phyloP scores from a whole-genome alignment of 495 filamentous ascomycete genomes.

The Lentithecium fluviatile region DNA sequence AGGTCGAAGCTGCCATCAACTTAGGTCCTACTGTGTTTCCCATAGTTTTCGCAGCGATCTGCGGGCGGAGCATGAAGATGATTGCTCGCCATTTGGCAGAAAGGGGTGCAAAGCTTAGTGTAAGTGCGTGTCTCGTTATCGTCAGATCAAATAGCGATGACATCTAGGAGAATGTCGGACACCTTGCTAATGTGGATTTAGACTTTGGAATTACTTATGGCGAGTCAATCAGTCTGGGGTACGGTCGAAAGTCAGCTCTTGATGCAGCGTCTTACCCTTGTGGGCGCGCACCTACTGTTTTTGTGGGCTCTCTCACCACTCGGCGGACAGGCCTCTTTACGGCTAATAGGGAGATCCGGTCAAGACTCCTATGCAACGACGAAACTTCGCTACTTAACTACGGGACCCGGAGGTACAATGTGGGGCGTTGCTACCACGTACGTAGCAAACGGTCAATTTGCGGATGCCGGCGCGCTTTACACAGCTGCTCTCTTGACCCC shows the following conservation, averaged over 20 bases:
- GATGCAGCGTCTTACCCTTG: constrained; percentile 30
- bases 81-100: constrained; percentile 30
- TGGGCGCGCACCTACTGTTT: constrained; percentile 30
- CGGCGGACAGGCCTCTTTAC: constrained; percentile 36
- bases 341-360: constrained; percentile 15
- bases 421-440: constrained; percentile 12
- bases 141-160: too few relatives aligned
- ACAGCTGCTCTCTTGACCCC: constrained; percentile 25
- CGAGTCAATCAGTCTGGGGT: constrained; percentile 33
- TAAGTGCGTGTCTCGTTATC: too few relatives aligned
- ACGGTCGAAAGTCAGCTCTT: constrained; percentile 32
- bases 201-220: constrained; percentile 32
- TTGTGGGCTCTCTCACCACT: constrained; percentile 35
- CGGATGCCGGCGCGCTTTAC: constrained; percentile 14
- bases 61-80: constrained; percentile 25
- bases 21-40: constrained; percentile 37
- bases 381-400: constrained; percentile 29
- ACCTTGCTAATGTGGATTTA: background rate
- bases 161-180: background rate
- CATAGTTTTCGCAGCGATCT: constrained; percentile 34
- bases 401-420: constrained; percentile 23
- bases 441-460: constrained; percentile 4
- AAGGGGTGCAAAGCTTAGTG: constrained; percentile 29
- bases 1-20: constrained; percentile 25
- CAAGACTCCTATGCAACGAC: background rate